phyloP scores from a whole-genome alignment of 129 eudicot species.

The Pseudognaphalium luteoalbum region DNA sequence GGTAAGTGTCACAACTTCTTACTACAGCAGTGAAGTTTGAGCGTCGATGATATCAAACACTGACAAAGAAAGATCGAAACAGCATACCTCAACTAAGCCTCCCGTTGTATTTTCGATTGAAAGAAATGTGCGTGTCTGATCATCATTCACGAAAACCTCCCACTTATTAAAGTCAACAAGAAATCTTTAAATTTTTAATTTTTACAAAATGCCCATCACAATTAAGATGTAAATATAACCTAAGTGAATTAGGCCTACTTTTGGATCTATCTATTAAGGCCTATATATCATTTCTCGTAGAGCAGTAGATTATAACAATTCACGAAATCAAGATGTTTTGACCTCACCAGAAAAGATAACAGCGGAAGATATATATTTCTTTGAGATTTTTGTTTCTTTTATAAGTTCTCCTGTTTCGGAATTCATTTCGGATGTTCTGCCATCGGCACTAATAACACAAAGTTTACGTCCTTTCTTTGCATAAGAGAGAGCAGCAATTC shows the following conservation, averaged over 20 bases:
- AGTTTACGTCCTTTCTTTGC: constrained; percentile 46
- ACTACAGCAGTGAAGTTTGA: constrained; percentile 2
- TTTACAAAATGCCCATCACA: too few relatives aligned
- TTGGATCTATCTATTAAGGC: too few relatives aligned
- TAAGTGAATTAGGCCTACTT: too few relatives aligned
- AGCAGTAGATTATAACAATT: background rate
- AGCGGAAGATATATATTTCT: constrained; percentile 41
- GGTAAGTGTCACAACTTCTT: constrained; percentile 1
- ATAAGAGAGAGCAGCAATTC: constrained; percentile 48
- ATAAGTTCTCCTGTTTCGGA: constrained; percentile 51
- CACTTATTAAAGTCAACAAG: constrained; percentile 77
- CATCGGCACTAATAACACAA: constrained; percentile 36
- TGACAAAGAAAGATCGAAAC: background rate
- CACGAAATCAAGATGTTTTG: background rate
- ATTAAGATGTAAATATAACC: too few relatives aligned
- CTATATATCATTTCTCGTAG: too few relatives aligned
- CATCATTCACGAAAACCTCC: constrained; percentile 95
- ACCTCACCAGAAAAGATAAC: constrained; percentile 40
- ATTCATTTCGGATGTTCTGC: constrained; percentile 45
- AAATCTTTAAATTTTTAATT: too few relatives aligned
- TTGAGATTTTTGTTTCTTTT: constrained; percentile 43
- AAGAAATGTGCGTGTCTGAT: constrained; percentile 72
- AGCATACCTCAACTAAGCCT: constrained; percentile 73
- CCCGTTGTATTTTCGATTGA: constrained; percentile 64
- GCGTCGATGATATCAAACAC: background rate